phyloP scores from a whole-genome alignment of 345 rosid genomes.

The Linum lewisii region DNA sequence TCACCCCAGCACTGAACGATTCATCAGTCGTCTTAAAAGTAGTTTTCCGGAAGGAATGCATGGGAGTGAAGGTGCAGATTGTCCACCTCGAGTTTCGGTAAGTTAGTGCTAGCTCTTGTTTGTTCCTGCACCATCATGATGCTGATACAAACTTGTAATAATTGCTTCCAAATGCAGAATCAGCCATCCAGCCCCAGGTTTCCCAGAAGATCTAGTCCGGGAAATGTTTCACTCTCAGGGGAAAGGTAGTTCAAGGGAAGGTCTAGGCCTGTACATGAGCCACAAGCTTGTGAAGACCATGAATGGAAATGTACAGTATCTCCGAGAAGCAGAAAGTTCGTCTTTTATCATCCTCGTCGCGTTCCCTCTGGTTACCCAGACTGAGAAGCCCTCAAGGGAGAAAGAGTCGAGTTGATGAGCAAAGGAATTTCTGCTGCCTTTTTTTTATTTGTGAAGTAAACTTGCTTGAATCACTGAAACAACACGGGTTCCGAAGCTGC shows the following conservation, averaged over 20 bases:
- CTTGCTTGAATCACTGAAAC: not conserved
- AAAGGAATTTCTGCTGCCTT: not conserved
- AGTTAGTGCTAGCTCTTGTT: not conserved
- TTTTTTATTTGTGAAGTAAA: too few species aligned
- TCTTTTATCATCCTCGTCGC: constrained; percentile 56
- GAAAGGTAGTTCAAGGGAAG: constrained; percentile 59
- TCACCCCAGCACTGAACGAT: constrained; percentile 47
- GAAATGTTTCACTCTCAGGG: constrained; percentile 55
- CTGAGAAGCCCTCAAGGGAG: not conserved
- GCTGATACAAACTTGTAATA: not conserved
- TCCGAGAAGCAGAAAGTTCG: constrained; percentile 61
- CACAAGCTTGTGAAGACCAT: constrained; percentile 72
- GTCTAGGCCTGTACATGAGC: constrained; percentile 58
- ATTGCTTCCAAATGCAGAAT: constrained; percentile 27
- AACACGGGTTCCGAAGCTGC: not conserved
- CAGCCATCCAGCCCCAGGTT: constrained; percentile 75
- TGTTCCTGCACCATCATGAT: not conserved
- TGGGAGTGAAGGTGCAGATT: constrained; percentile 50
- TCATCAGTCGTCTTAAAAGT: constrained; percentile 44
- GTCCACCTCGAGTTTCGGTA: constrained; percentile 72
- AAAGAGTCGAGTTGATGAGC: not conserved
- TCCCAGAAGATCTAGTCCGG: constrained; percentile 54
- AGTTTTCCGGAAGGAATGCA: constrained; percentile 34
- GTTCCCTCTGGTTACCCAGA: constrained; percentile 38
- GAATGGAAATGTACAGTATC: constrained; percentile 70